These are phyloP conservation scores for Mycena citricolor DNA, from an alignment of 1,284 basidiomycete species.

Conservation along the genomic window DNA sequence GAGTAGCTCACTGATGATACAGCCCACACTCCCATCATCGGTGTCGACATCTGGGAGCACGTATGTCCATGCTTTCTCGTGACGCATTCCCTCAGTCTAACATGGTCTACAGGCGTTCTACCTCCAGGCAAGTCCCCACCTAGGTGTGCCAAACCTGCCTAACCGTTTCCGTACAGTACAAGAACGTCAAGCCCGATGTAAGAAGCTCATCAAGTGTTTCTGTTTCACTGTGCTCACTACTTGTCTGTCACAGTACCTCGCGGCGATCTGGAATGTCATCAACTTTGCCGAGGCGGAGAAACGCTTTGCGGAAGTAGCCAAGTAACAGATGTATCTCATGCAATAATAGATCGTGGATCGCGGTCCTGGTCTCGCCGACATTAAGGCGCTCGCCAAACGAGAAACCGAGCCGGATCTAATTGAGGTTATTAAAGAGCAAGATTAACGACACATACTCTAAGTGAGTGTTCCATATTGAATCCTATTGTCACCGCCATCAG, in stretches of 20 bases:
- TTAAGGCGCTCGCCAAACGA: too few species aligned
- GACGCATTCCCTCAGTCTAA: conserved; percentile 2
- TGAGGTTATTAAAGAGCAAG: too few species aligned
- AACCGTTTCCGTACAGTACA: conserved; percentile 70
- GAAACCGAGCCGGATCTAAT: too few species aligned
- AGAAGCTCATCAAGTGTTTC: conserved; percentile 34
- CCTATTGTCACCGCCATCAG: too few species aligned
- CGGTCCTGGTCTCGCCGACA: too few species aligned
- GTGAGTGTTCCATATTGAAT: too few species aligned
- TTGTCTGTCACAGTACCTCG: conserved; percentile 66
- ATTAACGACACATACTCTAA: too few species aligned
- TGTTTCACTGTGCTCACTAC: conserved; percentile 6
- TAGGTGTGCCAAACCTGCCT: not conserved
- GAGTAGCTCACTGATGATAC: not conserved
- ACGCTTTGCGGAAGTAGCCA: conserved; percentile 57
- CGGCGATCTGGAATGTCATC: conserved; percentile 90
- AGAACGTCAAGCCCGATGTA: conserved; percentile 90
- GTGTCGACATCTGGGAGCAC: conserved; percentile 97
- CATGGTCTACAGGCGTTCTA: conserved; percentile 62
- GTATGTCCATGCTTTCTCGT: conserved; percentile 40
- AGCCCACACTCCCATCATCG: conserved; percentile 89
- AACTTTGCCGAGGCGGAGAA: conserved; percentile 89
- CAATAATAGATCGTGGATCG: too few species aligned
- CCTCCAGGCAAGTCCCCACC: conserved; percentile 48
- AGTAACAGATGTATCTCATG: conserved; percentile 2